phyloP scores from a whole-genome alignment of 2,329 filamentous ascomycete genomes.

The Scedosporium minutisporum region DNA sequence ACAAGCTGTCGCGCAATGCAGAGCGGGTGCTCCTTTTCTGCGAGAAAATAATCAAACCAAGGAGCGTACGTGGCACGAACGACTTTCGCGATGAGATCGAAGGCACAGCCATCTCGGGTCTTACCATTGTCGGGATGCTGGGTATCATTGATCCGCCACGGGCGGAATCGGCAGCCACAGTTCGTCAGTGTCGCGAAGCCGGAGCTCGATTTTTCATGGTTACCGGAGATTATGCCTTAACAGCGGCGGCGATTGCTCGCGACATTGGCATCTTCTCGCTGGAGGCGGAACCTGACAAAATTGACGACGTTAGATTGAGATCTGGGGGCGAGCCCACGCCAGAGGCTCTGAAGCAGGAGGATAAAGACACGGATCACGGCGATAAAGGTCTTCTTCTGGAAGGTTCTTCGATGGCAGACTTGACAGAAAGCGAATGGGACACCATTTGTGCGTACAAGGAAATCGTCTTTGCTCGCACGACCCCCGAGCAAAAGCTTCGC shows the following conservation, averaged over 20 bases:
- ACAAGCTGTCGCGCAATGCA: slow-evolving; percentile 29
- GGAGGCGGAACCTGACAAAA: slow-evolving; percentile 31
- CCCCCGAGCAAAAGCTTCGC: slow-evolving; percentile 55
- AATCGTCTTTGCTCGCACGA: slow-evolving; percentile 33
- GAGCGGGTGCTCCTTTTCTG: slow-evolving; percentile 34
- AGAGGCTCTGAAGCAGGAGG: slow-evolving; percentile 11
- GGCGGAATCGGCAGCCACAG: slow-evolving; percentile 30
- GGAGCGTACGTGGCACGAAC: slow-evolving; percentile 24
- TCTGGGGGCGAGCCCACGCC: slow-evolving; percentile 2
- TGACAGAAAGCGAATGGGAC: slow-evolving; percentile 39
- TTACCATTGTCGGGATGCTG: slow-evolving; percentile 41
- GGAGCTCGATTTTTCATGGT: slow-evolving; percentile 38
- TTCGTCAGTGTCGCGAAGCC: slow-evolving; percentile 31
- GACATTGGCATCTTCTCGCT: slow-evolving; percentile 54
- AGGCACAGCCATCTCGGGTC: slow-evolving; percentile 25
- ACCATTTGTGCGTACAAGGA: slow-evolving; percentile 40
- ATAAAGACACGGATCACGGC: slow-evolving; percentile 6
- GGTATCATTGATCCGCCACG: slow-evolving; percentile 39
- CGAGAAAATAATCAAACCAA: slow-evolving; percentile 22
- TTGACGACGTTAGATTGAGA: slow-evolving; percentile 15
- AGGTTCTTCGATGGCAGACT: slow-evolving; percentile 46
- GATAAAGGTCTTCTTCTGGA: slow-evolving; percentile 28
- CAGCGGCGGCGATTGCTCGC: slow-evolving; percentile 55
- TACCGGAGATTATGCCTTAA: slow-evolving; percentile 40
- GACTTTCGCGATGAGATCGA: slow-evolving; percentile 40